Percentiles rank a stretch among this genome's conserved stretches.
phyloP scores from a whole-genome alignment of 2,329 filamentous ascomycete genomes.

The Chrysoporthe deuterocubensis region DNA sequence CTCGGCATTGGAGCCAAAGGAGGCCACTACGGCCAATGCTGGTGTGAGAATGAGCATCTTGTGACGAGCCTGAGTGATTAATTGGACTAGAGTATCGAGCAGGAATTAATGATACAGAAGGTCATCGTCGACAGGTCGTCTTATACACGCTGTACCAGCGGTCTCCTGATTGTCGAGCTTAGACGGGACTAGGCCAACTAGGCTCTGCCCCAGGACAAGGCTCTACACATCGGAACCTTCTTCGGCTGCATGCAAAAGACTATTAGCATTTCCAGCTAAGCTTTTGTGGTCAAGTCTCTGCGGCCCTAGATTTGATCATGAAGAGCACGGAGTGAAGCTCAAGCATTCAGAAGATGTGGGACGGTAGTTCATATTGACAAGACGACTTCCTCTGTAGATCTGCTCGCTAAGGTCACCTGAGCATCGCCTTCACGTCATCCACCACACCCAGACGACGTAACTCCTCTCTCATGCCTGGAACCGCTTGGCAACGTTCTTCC shows the following conservation, averaged over 20 bases:
- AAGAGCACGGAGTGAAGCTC: background rate
- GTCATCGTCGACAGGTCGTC: background rate
- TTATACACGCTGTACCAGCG: background rate
- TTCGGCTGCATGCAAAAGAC: background rate
- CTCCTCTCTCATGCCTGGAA: slow-evolving; percentile 48
- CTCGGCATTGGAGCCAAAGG: background rate
- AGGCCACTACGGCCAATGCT: background rate
- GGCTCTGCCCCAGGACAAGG: background rate
- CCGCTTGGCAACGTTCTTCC: slow-evolving; percentile 84
- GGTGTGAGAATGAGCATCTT: background rate
- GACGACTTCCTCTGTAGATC: background rate
- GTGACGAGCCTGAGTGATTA: background rate
- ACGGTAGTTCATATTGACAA: background rate
- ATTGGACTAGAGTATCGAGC: background rate
- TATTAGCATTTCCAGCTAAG: background rate
- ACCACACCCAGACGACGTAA: slow-evolving; percentile 30
- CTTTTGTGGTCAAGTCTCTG: background rate
- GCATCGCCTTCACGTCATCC: background rate
- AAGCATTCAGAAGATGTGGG: background rate
- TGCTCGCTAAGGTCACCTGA: background rate
- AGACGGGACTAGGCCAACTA: background rate
- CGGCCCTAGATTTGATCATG: background rate
- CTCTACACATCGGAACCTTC: background rate
- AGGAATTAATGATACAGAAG: background rate
- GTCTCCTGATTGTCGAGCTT: background rate